Evolutionary conservation across 2,329 filamentous ascomycete species (phyloP), one percentile per base, ranked within the genome.

Genomic region (Capronia coronata): DNA sequence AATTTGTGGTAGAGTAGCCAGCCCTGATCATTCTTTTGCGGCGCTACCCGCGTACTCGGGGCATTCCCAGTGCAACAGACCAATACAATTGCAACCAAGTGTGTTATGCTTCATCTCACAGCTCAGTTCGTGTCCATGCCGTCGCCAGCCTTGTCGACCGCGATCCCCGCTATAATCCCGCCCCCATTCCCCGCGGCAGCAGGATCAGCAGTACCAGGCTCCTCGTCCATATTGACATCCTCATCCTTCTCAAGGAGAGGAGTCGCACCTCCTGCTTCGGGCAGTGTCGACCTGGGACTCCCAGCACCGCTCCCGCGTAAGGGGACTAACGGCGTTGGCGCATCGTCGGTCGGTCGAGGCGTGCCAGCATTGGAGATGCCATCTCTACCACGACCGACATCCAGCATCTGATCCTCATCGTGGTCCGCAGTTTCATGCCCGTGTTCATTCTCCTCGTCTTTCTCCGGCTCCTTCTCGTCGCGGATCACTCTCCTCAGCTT

Each of bases 401-500:
- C 51, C 16, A 55, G 35, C 3, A 71, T 76, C 30, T 82, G 81
- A 59, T 83, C 75, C 3, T 71, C 75, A 54, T 77, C 88, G 67
- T 94, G 29, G 3, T 32, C 29, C 7, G 7, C 29, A 10, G 23
- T 10, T 27, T 27, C 23, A 5, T 27, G 23, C 23, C 5, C 10
- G 7, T 32, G 29, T 35, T 87, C 76, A 68, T 95, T 89, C 0
- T 93, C 87, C 68, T 95, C 89, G 66, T 95, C 90, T 29, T 46
- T 46, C 5, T 56, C 57, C 8, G 52, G 54, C 46, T 61, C 59
- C 70, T 95, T 94, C 74, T 96, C 91, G 63, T 95, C 90, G 53
- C 89, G 82, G 63, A 97, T 95, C 65, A 94, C 76, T 42, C 87
- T 77, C 50, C 90, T 75, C 66, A 97, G 76, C 56, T 87, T 77